Evolutionary conservation across 352 stramenopile genomes (phyloP).

Genomic region (Vaucheria bursata): DNA sequence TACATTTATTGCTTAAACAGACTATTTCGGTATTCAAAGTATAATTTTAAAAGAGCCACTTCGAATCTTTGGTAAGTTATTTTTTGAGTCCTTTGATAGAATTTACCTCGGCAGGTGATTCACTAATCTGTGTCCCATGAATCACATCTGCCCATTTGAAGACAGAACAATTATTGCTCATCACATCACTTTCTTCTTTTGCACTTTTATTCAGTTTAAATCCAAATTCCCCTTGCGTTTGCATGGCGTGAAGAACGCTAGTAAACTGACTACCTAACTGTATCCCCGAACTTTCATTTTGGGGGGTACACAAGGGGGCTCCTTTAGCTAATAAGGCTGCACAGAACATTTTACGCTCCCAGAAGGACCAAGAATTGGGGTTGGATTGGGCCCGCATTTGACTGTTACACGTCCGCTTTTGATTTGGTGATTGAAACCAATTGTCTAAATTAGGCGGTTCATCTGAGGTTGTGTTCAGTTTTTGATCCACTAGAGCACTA

Average conservation of each 20-base stretch:
- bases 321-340: slow-evolving; percentile 29
- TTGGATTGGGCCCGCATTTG: neutral
- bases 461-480: too few species aligned
- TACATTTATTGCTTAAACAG: too few species aligned
- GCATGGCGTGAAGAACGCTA: neutral
- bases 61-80: too few species aligned
- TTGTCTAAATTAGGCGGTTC: too few species aligned
- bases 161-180: neutral
- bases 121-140: neutral
- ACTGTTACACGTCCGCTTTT: too few species aligned
- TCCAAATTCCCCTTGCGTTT: neutral
- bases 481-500: too few species aligned
- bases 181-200: neutral
- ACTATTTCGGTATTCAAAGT: too few species aligned
- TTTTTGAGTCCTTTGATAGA: too few species aligned
- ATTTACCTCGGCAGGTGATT: neutral
- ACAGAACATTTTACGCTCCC: slow-evolving; percentile 41
- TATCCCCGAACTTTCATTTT: neutral
- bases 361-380: slow-evolving; percentile 29
- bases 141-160: neutral
- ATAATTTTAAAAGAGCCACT: too few species aligned
- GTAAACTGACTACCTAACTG: neutral
- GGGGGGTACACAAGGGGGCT: slow-evolving; percentile 6
- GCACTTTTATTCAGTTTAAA: neutral
- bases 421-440: too few species aligned